These are phyloP conservation scores for Quercus glauca DNA, from an alignment of 306 rosid genomes.

Conservation along the genomic window DNA sequence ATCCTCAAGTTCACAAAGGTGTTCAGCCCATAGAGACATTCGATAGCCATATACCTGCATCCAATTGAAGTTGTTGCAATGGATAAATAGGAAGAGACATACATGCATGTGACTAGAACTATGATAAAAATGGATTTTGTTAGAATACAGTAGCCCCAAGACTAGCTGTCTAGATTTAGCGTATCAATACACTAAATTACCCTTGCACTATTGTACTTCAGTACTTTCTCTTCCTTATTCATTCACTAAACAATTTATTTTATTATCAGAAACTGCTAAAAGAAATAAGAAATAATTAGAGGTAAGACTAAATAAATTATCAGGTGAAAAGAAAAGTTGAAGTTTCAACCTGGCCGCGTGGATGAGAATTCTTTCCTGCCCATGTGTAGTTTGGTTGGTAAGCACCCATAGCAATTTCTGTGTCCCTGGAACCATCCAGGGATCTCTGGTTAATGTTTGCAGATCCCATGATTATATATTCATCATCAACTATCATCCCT, in stretches of 20 bases:
- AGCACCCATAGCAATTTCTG: conserved; percentile 80
- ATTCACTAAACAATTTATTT: too few species aligned
- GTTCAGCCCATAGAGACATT: conserved; percentile 75
- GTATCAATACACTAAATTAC: too few species aligned
- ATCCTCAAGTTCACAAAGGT: conserved; percentile 43
- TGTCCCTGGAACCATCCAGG: conserved; percentile 77
- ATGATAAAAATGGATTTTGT: too few species aligned
- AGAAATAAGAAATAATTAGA: too few species aligned
- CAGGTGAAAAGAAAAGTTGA: neutral
- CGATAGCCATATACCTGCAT: conserved; percentile 66
- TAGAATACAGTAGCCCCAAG: too few species aligned
- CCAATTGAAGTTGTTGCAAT: neutral
- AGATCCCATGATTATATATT: conserved; percentile 63
- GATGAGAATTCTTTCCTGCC: conserved; percentile 48
- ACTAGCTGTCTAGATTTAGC: too few species aligned
- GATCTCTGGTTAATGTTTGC: conserved; percentile 82
- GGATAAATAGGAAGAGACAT: neutral
- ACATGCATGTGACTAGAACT: too few species aligned
- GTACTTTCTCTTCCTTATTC: too few species aligned
- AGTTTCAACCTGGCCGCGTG: conserved; percentile 59
- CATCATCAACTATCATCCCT: conserved; percentile 74
- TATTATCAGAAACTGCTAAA: too few species aligned
- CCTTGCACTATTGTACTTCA: too few species aligned
- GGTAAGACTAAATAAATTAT: too few species aligned
- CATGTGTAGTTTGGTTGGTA: conserved; percentile 67